A percentile compares a stretch with the other conserved stretches of the same genome.
phyloP scores from a whole-genome alignment of 1,139 yeast species.

The Tardiomyces depauwii region DNA sequence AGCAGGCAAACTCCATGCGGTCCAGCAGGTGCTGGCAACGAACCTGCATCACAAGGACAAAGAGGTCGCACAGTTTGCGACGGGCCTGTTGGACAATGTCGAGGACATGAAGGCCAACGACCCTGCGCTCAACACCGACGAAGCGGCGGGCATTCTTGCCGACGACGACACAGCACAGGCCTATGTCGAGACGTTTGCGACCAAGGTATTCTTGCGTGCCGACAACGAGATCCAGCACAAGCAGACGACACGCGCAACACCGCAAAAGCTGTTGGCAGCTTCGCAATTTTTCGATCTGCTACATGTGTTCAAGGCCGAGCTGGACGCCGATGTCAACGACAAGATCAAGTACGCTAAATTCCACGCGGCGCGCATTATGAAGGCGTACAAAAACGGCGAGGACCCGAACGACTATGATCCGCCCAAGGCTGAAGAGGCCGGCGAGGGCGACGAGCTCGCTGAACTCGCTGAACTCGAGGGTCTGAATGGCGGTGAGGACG shows the following conservation, averaged over 20 bases:
- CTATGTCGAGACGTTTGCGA: constrained; percentile 50
- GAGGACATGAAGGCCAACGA: constrained; percentile 37
- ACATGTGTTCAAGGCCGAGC: constrained; percentile 27
- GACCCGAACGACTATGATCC: constrained; percentile 41
- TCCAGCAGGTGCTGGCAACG: constrained; percentile 49
- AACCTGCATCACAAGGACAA: constrained; percentile 44
- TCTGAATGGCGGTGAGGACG: constrained; percentile 1
- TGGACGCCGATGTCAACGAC: constrained; percentile 22
- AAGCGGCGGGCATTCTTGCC: constrained; percentile 37
- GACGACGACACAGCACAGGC: constrained; percentile 49
- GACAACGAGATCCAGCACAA: constrained; percentile 34
- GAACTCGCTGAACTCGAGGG: constrained; percentile 1
- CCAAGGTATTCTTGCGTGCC: constrained; percentile 47
- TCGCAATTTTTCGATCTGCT: constrained; percentile 37
- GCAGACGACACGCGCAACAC: constrained; percentile 31
- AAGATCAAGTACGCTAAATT: constrained; percentile 45
- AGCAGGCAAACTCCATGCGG: constrained; percentile 33
- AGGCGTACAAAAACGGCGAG: constrained; percentile 32
- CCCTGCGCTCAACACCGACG: constrained; percentile 19
- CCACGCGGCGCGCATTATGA: constrained; percentile 46
- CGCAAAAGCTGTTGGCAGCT: constrained; percentile 37
- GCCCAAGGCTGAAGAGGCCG: constrained; percentile 17
- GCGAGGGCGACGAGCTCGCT: constrained; percentile 29
- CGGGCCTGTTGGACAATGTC: constrained; percentile 49
- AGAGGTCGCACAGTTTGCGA: constrained; percentile 47